Evolutionary conservation across 768 basidiomycete genomes (phyloP).

Genomic region (Lactarius hatsudake): DNA sequence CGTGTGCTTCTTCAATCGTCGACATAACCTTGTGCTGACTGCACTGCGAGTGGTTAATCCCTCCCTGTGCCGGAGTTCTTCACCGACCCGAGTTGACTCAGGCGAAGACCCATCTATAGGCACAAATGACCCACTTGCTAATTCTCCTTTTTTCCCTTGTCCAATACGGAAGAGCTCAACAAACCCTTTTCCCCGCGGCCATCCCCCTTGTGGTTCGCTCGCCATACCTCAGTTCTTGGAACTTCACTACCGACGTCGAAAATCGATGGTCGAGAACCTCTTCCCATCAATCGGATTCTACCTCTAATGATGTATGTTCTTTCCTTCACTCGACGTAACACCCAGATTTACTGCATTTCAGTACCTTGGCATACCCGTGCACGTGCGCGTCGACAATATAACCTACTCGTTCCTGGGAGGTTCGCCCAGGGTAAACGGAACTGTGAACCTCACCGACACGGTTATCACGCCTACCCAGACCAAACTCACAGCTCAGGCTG

Average conservation of each 20-base stretch:
- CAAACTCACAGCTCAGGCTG: conserved; percentile 35
- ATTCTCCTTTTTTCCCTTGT: neutral
- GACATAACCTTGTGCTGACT: neutral
- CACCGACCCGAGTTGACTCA: neutral
- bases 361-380: conserved; percentile 18
- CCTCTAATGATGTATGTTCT: neutral
- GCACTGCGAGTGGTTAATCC: conserved; percentile 2
- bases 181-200: conserved; percentile 28
- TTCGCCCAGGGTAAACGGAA: conserved; percentile 1
- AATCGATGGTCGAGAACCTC: conserved; percentile 28
- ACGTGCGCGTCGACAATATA: conserved; percentile 15
- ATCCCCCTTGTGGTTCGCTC: conserved; percentile 32
- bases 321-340: neutral
- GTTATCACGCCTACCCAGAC: conserved; percentile 39
- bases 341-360: neutral
- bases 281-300: neutral
- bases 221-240: conserved; percentile 32
- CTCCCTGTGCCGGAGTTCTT: neutral
- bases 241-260: conserved; percentile 8
- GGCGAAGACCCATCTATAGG: neutral
- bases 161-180: conserved; percentile 1
- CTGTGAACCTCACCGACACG: conserved; percentile 27
- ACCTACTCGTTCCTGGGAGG: conserved; percentile 28
- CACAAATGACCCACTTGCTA: neutral
- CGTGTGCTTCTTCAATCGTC: neutral